Evolutionary conservation across 2,329 filamentous ascomycete species (phyloP), one percentile per base, ranked within the genome.

Genomic region (Fusarium metavorans): DNA sequence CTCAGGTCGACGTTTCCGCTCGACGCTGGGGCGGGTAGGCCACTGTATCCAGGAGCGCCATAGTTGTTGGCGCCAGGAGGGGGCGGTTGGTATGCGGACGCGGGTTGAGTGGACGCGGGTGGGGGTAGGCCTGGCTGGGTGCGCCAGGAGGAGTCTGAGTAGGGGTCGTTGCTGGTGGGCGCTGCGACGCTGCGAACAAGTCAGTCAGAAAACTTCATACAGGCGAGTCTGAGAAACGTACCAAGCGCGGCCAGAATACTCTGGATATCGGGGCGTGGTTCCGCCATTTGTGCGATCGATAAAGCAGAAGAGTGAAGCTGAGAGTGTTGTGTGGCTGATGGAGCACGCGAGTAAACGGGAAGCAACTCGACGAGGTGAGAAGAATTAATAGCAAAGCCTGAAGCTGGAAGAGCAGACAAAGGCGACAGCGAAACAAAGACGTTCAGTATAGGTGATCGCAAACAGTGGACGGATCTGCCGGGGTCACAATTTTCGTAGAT

Each of bases 1-100:
- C 92, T 95, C 62, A 97, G 84, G 80, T 97, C 94, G 72, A 97
- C 87, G 77, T 90, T 95, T 60, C 94, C 94, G 68, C 93, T 93
- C 66, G 88, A 89, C 7, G 92, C 90, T 3, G 94, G 93, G 76
- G 92, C 91, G 4, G 93, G 93, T 34, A 93, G 84, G 34, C 83
- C 79, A 68, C 85, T 83, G 64, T 84, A 83, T 20, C 79, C 76
- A 50, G 84, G 80, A 39, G 83, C 81, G 14, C 77, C 80, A 45
- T 81, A 77, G 57, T 54, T 68, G 48, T 70, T 68, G 20, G 75
- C 74, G 35, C 75, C 79, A 23, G 78, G 77, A 62, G 79, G 81
- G n/a, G 85, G 81, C 27, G 84, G 82, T 58, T 83, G 82, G 72
- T 85, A 84, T 72, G 83, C 81, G 23, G 80, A 69, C 59, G 77